Evolutionary conservation across 805 yeast species (phyloP), one percentile per base, ranked within the genome.

Genomic region (Yarrowia keelungensis): DNA sequence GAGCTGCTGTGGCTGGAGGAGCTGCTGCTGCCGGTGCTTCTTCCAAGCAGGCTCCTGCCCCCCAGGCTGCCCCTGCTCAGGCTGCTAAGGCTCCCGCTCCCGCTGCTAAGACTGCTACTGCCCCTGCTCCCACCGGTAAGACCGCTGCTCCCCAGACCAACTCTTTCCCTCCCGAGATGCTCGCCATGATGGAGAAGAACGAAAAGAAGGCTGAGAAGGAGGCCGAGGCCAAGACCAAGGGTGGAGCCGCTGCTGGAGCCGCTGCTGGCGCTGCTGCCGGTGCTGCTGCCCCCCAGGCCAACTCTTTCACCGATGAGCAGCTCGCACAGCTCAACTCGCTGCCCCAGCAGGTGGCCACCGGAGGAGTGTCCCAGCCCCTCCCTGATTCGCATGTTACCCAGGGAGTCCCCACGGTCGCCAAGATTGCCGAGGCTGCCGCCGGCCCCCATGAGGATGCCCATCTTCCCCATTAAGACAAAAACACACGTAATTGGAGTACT

Each of bases 351-450:
- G 65, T 59, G 41, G 65, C 65, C 39, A 11, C 50, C 5, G 51
- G 42, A 26, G 65, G 62, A 41, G 62, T 39, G 38, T 19, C 61
- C 19, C 61, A 38, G 58, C 58, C 59, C 45, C 59, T 12, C 22
- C 59, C 59, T 53, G 59, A 58, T 45, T 43, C 65, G 50, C 51
- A 59, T 43, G 51, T 59, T 32, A 43, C 65, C 51, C 39, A 59
- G 65, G 65, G 42, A 16, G 65, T 59, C 19, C 65, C 65, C 42
- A 59, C 65, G 47, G 65, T 59, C n/a, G 65, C 65, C 51, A 59
- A 59, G 65, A 45, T 59, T 45, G 65, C 65, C 50, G 65, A 59
- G 65, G 65, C 65, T 32, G 65, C 65, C 38, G 65, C 65, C 14
- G 65, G 65, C 9, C 65, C 65, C 46, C 32, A 45, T 16, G 43